Percentiles rank a stretch among this genome's conserved stretches.
These are phyloP conservation scores for Dentipellis sp. DNA, from an alignment of 768 basidiomycete species.

Conservation along the genomic window DNA sequence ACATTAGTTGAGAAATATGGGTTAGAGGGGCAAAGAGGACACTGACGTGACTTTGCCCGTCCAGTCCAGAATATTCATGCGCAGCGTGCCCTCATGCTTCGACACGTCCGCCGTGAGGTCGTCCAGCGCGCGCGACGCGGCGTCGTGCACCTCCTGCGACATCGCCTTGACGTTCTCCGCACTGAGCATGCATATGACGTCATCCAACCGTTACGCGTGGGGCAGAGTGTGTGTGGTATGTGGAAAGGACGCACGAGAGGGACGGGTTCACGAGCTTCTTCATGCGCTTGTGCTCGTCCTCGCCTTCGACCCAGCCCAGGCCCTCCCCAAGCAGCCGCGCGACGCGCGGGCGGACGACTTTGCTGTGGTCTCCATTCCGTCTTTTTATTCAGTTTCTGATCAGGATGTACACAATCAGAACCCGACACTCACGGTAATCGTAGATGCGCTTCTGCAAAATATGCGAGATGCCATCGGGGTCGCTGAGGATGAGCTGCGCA, in stretches of 20 bases:
- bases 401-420: not conserved
- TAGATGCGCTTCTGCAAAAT: slow-evolving; percentile 13
- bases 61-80: slow-evolving; percentile 12
- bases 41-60: slow-evolving; percentile 10
- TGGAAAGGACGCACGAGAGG: slow-evolving; percentile 10
- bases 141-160: not conserved
- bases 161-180: slow-evolving; percentile 8
- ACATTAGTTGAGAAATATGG: too few relatives aligned
- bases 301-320: slow-evolving; percentile 29
- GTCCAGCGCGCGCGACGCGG: not conserved
- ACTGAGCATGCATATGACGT: not conserved
- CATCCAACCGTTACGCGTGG: not conserved
- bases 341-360: slow-evolving; percentile 24
- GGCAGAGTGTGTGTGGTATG: too few relatives aligned
- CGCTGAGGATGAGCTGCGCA: slow-evolving; percentile 14
- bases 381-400: not conserved
- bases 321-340: slow-evolving; percentile 25
- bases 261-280: slow-evolving; percentile 12
- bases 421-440: slow-evolving; percentile 8
- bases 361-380: slow-evolving; percentile 11
- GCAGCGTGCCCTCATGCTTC: not conserved
- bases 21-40: too few relatives aligned
- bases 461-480: slow-evolving; percentile 16
- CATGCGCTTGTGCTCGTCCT: slow-evolving; percentile 24
- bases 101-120: not conserved